Base-by-base conservation (phyloP, 2,329 filamentous ascomycete species). In the Fusarium falciforme region DNA sequence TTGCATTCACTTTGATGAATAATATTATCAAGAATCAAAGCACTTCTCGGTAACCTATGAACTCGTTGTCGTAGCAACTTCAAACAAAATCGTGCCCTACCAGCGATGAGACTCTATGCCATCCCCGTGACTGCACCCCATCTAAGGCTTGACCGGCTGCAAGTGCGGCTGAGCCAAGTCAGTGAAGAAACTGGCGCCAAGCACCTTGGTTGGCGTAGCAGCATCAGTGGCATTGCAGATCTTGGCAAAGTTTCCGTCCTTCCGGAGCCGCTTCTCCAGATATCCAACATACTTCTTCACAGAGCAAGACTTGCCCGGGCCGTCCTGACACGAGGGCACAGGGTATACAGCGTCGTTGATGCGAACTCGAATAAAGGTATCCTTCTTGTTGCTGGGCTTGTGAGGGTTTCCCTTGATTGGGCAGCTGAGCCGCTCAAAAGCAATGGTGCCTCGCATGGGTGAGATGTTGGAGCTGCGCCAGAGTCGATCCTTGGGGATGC, bases 361-460 rank as follows among this genome's bases (percentile, higher is more conserved):
- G 12, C 86, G 83, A 58, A 93, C 86, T 17, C 90, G 87, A 47
- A 92, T 78, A 67, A 87, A 90, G 17, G 81, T 84, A 42, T 81
- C 80, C 42, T 82, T 84, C 7, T 58, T 70, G 9, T 44, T 47
- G 16, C 63, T 67, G 1, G 35, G 27, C 40, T 44, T 60, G 7
- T 20, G 25, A 31, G 36, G 12, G n/a, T 38, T 20, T 16, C 42
- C 11, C 20, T 61, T 61, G 0, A 31, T 35, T 57, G 20, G 66
- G 76, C 91, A 93, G 71, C 84, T 89, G 68, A 93, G 81, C 10
- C 89, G 85, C 80, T 93, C 91, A 71, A 93, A 90, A 0, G 89
- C 87, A 29, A 93, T 86, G 2, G 90, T 92, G 3, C 91, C 91
- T 8, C 90, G 85, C 90, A 93, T 93, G 0, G 89, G 87, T 1